Evolutionary conservation across 2,329 filamentous ascomycete genomes (phyloP), one percentile per base, ranked within the genome.

Genomic region (Coleophoma eucalyptorum): DNA sequence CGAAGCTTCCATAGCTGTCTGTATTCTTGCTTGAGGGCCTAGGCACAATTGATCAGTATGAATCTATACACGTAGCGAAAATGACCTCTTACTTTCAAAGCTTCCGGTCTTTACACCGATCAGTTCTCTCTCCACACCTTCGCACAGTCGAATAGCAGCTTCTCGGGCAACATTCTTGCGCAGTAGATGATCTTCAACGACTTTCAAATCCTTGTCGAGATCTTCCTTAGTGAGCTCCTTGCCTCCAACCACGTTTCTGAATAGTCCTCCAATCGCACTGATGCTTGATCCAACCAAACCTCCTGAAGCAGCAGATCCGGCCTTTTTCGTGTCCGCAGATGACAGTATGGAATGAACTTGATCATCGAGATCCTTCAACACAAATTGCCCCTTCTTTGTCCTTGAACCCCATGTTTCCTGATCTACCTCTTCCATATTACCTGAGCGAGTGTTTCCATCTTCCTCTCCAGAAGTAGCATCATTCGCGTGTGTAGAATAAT

Each of bases 141-240:
- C 86, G 67, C 93, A 97, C 40, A 99, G 75, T 48, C 94, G 87
- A 32, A 96, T 80, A 2, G 93, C 94, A 15, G 94, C 94, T 74
- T 97, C 94, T 48, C 90, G 87, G 0, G 94, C 94, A 26, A 99
- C 92, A 63, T 99, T 99, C 76, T 99, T 99, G 72, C 87, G 86
- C 53, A 99, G 72, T 6, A 99, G 76, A 67, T 97, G 93, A 51
- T 96, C 90, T 66, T 97, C 90, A 90, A 99, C 97, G 32, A 87
- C 89, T 70, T 93, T 94, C 73, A 99, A 85, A 2, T 94, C 89
- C 68, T 95, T 96, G 55, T 90, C 87, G 19, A 99, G 79, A 64
- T 97, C 93, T 57, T 88, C 83, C 67, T 91, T 89, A 1, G 90
- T 95, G 63, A 99, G 73, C 1, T 87, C 90, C 75, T 97, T 97